These are phyloP conservation scores for Aspergillus intermedius DNA, from an alignment of 2,329 filamentous ascomycete species.

Conservation along the genomic window DNA sequence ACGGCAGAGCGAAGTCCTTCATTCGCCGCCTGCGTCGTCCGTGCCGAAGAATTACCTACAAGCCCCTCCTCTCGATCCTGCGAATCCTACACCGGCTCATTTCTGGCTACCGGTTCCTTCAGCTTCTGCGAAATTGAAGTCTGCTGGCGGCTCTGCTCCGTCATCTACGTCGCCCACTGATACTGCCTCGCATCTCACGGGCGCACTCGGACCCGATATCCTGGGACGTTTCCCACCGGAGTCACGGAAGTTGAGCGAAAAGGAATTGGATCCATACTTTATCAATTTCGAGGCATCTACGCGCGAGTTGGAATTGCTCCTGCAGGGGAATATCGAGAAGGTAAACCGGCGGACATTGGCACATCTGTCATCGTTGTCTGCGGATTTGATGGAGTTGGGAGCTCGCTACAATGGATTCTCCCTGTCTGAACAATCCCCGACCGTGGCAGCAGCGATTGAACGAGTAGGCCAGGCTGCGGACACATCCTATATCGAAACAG, in stretches of 20 bases:
- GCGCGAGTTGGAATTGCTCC: slow-evolving; percentile 78
- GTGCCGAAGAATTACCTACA: slow-evolving; percentile 92
- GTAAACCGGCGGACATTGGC: slow-evolving; percentile 84
- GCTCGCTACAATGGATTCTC: slow-evolving; percentile 97
- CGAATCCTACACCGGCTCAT: slow-evolving; percentile 85
- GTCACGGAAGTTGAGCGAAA: slow-evolving; percentile 68
- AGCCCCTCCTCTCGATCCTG: slow-evolving; percentile 88
- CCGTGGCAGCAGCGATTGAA: slow-evolving; percentile 87
- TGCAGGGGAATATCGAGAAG: slow-evolving; percentile 93
- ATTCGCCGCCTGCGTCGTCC: slow-evolving; percentile 81
- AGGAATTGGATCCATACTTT: slow-evolving; percentile 93
- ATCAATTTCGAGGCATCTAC: slow-evolving; percentile 87
- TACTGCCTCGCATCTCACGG: slow-evolving; percentile 48
- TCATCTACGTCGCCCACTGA: slow-evolving; percentile 41
- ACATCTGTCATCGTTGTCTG: slow-evolving; percentile 74
- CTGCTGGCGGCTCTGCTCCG: slow-evolving; percentile 23
- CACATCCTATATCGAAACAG: slow-evolving; percentile 90
- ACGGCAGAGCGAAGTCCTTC: slow-evolving; percentile 78
- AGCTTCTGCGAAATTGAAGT: slow-evolving; percentile 76
- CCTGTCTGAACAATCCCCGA: slow-evolving; percentile 81
- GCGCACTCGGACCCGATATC: slow-evolving; percentile 56
- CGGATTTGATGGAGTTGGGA: slow-evolving; percentile 86
- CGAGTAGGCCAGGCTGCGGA: slow-evolving; percentile 91
- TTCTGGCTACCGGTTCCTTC: slow-evolving; percentile 81
- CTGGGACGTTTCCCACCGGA: slow-evolving; percentile 79